phyloP scores from a whole-genome alignment of 2,329 filamentous ascomycete genomes.

The Rutstroemia sp. region DNA sequence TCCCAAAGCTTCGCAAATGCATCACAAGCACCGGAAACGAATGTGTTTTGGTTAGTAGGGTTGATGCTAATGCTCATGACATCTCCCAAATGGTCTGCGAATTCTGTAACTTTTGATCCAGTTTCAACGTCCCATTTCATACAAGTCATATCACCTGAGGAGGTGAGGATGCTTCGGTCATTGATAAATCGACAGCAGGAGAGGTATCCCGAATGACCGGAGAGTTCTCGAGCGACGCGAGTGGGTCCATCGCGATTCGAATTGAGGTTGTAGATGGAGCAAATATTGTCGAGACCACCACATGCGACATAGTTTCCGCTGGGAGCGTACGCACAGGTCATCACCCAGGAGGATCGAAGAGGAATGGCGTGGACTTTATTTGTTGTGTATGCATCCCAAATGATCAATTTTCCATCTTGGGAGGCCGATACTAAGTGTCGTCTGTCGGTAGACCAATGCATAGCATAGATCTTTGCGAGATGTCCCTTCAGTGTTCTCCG shows the following conservation, averaged over 20 bases:
- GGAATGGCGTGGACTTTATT: constrained; percentile 99
- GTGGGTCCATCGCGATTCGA: constrained; percentile 92
- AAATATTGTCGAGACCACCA: constrained; percentile 98
- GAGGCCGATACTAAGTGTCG: constrained; percentile 96
- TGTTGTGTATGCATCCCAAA: constrained; percentile 99
- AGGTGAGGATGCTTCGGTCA: constrained; percentile 94
- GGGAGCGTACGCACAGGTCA: constrained; percentile 98
- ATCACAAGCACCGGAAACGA: constrained; percentile 98
- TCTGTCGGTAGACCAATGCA: constrained; percentile 99
- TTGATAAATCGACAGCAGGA: constrained; percentile 99
- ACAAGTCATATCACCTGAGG: constrained; percentile 98
- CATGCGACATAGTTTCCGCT: constrained; percentile 98
- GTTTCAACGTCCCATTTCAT: constrained; percentile 99
- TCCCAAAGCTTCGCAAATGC: constrained; percentile 99
- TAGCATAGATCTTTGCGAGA: constrained; percentile 98
- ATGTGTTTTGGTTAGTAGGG: constrained; percentile 97
- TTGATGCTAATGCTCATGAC: constrained; percentile 99
- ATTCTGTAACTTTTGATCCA: constrained; percentile 93
- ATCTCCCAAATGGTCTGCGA: constrained; percentile 95
- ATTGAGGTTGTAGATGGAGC: constrained; percentile 98
- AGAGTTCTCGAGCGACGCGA: constrained; percentile 88
- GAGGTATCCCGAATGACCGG: constrained; percentile 93
- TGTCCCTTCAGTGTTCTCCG: constrained; percentile 96
- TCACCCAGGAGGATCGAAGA: constrained; percentile 96
- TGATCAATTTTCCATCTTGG: constrained; percentile 98